Evolutionary conservation across 441 rosid species (phyloP).

Genomic region (Raphanus hybrid): DNA sequence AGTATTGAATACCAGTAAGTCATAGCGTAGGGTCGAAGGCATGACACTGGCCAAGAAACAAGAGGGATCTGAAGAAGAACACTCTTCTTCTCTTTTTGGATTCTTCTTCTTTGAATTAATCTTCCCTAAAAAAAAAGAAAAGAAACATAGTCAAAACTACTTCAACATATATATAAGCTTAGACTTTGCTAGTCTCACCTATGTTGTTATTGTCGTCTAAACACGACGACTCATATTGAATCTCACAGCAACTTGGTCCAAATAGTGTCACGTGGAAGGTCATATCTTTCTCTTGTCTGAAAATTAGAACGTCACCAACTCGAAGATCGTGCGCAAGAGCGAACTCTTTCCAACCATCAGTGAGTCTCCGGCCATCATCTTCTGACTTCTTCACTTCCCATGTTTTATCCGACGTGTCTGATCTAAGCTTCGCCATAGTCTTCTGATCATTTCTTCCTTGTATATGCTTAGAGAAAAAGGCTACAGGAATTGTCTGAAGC

Average conservation of each 20-base stretch:
- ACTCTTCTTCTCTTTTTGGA: not conserved
- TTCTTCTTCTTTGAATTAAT: not conserved
- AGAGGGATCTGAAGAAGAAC: constrained; percentile 1
- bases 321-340: constrained; percentile 31
- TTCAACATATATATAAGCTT: not conserved
- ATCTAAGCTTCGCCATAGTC: constrained; percentile 9
- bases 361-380: constrained; percentile 30
- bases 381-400: constrained; percentile 34
- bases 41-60: not conserved
- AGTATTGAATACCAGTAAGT: constrained; percentile 19
- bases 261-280: constrained; percentile 27
- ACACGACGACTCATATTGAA: constrained; percentile 21
- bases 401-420: constrained; percentile 23
- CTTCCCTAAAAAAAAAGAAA: not conserved
- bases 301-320: constrained; percentile 32
- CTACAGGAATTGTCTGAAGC: constrained; percentile 32
- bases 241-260: constrained; percentile 36
- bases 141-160: not conserved
- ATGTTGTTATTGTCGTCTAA: constrained; percentile 1
- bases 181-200: not conserved
- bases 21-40: constrained; percentile 12
- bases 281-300: constrained; percentile 31
- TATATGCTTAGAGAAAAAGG: constrained; percentile 27
- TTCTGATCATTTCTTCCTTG: constrained; percentile 11
- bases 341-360: constrained; percentile 39